These are phyloP conservation scores for Solanum hybrid DNA, from an alignment of 305 asterid species.

Conservation along the genomic window DNA sequence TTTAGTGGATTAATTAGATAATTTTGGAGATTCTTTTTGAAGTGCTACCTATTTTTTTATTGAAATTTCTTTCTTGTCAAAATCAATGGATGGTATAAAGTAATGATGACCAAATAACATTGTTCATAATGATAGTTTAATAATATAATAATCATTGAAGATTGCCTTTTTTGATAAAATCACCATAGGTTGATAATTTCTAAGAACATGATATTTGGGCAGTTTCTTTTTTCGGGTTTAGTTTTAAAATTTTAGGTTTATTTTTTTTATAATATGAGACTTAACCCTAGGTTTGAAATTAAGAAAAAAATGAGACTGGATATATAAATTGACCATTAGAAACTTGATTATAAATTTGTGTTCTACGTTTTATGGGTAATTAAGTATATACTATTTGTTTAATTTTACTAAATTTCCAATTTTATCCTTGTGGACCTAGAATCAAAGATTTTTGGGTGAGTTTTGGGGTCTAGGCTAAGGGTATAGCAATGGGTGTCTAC, in stretches of 20 bases:
- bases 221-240: neutral
- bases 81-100: neutral
- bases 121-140: neutral
- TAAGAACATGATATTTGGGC: neutral
- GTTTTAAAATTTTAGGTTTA: neutral
- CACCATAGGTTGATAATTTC: neutral
- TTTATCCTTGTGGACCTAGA: too few relatives aligned
- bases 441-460: neutral
- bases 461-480: neutral
- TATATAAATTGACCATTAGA: neutral
- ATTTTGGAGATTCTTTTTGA: neutral
- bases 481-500: neutral
- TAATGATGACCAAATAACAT: neutral
- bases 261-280: neutral
- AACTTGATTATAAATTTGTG: neutral
- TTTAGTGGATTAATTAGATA: neutral
- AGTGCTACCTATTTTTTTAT: neutral
- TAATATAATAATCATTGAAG: too few relatives aligned
- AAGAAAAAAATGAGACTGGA: neutral
- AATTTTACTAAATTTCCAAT: too few relatives aligned
- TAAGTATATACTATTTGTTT: too few relatives aligned
- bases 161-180: too few relatives aligned
- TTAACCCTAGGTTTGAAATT: neutral
- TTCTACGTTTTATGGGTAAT: too few relatives aligned
- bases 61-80: too few relatives aligned